A percentile compares a stretch with the other conserved stretches of the same genome.
Evolutionary conservation across 495 filamentous ascomycete species (phyloP).

Genomic region (Aspergillus avenaceus): DNA sequence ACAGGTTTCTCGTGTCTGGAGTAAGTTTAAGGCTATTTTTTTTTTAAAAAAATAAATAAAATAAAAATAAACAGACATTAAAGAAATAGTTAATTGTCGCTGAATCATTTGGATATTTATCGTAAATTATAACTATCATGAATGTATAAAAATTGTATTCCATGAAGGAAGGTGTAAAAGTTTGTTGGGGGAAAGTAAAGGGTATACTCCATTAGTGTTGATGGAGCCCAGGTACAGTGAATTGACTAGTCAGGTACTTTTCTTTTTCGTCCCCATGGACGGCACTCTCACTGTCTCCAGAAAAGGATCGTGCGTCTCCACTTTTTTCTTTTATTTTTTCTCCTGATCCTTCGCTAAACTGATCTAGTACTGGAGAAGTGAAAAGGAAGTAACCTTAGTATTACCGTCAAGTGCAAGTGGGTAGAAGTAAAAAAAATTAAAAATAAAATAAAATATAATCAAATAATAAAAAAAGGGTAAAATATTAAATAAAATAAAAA

Average conservation of each 20-base stretch:
- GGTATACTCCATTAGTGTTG: no score
- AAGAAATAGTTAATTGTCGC: neutral
- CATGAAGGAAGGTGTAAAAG: no score
- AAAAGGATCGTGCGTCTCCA: slow-evolving; percentile 4
- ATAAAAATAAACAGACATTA: no score
- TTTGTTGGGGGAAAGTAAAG: no score
- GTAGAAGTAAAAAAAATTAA: neutral
- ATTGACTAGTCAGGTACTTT: neutral
- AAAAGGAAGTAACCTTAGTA: neutral
- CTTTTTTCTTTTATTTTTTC: slow-evolving; percentile 7
- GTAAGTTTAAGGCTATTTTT: neutral
- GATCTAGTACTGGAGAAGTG: neutral
- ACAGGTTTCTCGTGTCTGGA: neutral
- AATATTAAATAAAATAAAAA: no score
- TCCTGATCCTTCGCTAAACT: slow-evolving; percentile 2
- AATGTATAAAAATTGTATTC: no score
- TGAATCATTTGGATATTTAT: neutral
- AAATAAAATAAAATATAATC: neutral
- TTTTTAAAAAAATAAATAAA: no score
- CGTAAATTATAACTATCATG: no score
- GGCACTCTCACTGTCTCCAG: neutral
- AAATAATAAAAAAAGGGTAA: neutral
- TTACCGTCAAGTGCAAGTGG: neutral
- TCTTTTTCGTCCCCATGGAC: neutral
- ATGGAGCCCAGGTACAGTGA: no score